A percentile compares a stretch with the other conserved stretches of the same genome.
Evolutionary conservation across 192 early-diverging fungal genomes (phyloP).

Genomic region (Diversispora epigaea): DNA sequence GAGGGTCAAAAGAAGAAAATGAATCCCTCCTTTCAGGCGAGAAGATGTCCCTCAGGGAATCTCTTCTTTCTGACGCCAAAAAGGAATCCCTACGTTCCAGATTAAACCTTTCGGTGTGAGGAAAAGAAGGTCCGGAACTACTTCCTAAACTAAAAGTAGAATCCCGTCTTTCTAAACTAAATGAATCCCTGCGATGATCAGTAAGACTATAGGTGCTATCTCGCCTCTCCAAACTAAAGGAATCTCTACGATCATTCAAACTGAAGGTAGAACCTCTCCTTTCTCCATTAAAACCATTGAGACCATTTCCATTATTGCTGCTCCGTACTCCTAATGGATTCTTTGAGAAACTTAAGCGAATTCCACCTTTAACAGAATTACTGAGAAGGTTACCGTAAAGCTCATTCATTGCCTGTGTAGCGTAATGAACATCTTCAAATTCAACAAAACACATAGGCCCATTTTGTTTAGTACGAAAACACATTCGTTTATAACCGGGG

Average conservation of each 20-base stretch:
- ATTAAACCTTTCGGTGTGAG: constrained; percentile 16
- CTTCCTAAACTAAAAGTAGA: constrained; percentile 21
- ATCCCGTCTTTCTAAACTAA: constrained; percentile 27
- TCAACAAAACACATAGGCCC: constrained; percentile 99
- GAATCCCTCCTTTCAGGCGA: constrained; percentile 11
- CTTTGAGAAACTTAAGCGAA: constrained; percentile 94
- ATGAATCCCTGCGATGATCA: constrained; percentile 26
- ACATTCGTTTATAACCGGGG: constrained; percentile 87
- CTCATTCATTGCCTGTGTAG: constrained; percentile 84
- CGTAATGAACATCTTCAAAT: constrained; percentile 93
- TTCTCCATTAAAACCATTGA: constrained; percentile 17
- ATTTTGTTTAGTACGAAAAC: constrained; percentile 82
- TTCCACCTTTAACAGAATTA: constrained; percentile 89
- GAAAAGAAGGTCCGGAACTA: background rate
- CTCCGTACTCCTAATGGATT: constrained; percentile 91
- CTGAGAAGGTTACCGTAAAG: constrained; percentile 80
- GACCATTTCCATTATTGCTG: constrained; percentile 39
- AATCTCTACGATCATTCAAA: constrained; percentile 26
- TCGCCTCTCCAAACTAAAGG: constrained; percentile 28
- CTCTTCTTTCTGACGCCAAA: constrained; percentile 19
- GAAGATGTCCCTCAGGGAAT: constrained; percentile 24
- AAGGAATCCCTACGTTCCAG: constrained; percentile 24
- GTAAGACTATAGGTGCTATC: constrained; percentile 21
- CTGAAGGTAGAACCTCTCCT: constrained; percentile 25
- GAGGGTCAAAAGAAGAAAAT: constrained; percentile 29